Evolutionary conservation across 2,329 filamentous ascomycete species (phyloP).

Genomic region (Ophiosphaerella narmari): DNA sequence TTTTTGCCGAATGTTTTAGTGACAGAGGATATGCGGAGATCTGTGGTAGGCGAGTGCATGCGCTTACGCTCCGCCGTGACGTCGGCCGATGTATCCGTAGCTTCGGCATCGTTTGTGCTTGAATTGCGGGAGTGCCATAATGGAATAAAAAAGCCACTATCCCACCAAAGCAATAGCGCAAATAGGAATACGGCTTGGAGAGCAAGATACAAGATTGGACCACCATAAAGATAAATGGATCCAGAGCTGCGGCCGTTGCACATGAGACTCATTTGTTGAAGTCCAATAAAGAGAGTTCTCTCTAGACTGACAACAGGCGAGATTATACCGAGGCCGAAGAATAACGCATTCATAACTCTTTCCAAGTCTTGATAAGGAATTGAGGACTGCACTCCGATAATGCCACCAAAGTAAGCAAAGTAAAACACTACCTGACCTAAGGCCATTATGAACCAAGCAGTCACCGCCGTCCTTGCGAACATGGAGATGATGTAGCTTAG

Average conservation of each 20-base stretch:
- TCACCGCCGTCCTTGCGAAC: slow-evolving; percentile 70
- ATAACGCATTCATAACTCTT: slow-evolving; percentile 21
- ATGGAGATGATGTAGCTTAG: slow-evolving; percentile 80
- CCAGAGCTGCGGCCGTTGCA: slow-evolving; percentile 67
- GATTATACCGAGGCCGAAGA: slow-evolving; percentile 28
- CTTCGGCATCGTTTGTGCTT: slow-evolving; percentile 47
- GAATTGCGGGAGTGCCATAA: slow-evolving; percentile 46
- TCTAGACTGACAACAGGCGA: slow-evolving; percentile 27
- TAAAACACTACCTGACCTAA: slow-evolving; percentile 66
- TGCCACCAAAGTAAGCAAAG: slow-evolving; percentile 49
- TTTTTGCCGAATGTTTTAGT: slow-evolving; percentile 71
- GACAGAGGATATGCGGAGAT: slow-evolving; percentile 74
- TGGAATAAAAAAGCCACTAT: slow-evolving; percentile 53
- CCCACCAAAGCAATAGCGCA: slow-evolving; percentile 62
- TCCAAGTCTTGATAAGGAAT: slow-evolving; percentile 23
- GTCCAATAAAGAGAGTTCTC: slow-evolving; percentile 23
- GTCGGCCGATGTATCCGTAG: slow-evolving; percentile 61
- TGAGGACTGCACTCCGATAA: slow-evolving; percentile 25
- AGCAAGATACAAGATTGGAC: slow-evolving; percentile 80
- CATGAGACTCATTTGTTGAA: slow-evolving; percentile 68
- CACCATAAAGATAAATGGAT: slow-evolving; percentile 74
- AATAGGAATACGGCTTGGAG: slow-evolving; percentile 74
- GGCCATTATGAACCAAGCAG: slow-evolving; percentile 72
- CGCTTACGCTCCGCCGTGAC: slow-evolving; percentile 65
- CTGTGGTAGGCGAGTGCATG: slow-evolving; percentile 68